Evolutionary conservation across 306 rosid species (phyloP).

Genomic region (Delonix regia): DNA sequence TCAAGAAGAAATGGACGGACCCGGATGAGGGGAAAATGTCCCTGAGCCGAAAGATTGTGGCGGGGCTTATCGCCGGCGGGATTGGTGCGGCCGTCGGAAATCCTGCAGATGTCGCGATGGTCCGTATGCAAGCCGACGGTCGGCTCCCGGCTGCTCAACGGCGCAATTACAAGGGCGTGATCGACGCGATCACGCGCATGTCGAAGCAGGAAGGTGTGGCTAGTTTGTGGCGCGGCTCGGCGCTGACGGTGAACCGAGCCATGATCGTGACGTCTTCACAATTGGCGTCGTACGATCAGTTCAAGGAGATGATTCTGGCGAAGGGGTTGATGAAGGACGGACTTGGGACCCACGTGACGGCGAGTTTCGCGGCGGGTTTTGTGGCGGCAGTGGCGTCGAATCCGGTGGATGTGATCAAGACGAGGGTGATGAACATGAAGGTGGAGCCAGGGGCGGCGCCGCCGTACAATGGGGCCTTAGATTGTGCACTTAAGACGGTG

Average conservation of each 20-base stretch:
- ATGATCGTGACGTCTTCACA: slow-evolving; percentile 96
- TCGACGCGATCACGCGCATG: slow-evolving; percentile 71
- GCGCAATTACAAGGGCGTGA: slow-evolving; percentile 73
- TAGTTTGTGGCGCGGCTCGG: slow-evolving; percentile 92
- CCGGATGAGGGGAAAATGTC: slow-evolving; percentile 53
- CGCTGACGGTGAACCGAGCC: slow-evolving; percentile 88
- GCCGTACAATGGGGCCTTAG: slow-evolving; percentile 73
- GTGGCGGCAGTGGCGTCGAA: slow-evolving; percentile 92
- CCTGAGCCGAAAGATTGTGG: slow-evolving; percentile 47
- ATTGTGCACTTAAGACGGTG: slow-evolving; percentile 76
- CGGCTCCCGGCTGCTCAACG: slow-evolving; percentile 64
- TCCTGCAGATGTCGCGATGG: slow-evolving; percentile 95
- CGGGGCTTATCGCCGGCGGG: slow-evolving; percentile 74
- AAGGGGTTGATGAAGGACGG: slow-evolving; percentile 69
- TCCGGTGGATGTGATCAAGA: slow-evolving; percentile 90
- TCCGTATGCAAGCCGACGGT: slow-evolving; percentile 92
- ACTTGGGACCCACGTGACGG: slow-evolving; percentile 74
- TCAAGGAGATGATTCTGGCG: slow-evolving; percentile 69
- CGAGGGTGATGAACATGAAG: slow-evolving; percentile 91
- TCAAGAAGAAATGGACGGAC: slow-evolving; percentile 71
- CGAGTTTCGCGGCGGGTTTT: slow-evolving; percentile 87
- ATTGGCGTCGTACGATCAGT: slow-evolving; percentile 77
- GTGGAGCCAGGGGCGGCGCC: slow-evolving; percentile 58
- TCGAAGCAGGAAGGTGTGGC: slow-evolving; percentile 62
- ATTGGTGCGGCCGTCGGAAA: slow-evolving; percentile 84